Conservation (phyloP, 306 rosid genomes). For the Psophocarpus tetragonolobus region DNA sequence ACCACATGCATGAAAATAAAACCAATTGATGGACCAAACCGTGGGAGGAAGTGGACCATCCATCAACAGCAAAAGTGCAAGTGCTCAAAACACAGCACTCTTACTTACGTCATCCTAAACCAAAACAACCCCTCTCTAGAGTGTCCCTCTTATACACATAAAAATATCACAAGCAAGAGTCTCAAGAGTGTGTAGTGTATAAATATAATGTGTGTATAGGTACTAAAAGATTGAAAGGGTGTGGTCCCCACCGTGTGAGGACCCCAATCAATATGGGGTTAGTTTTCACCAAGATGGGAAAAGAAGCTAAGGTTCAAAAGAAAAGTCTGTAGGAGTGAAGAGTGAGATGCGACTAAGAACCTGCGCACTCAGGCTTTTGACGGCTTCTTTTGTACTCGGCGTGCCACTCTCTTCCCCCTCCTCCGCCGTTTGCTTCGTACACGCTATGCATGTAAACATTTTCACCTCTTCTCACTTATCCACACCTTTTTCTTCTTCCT, state of each 20-base stretch:
- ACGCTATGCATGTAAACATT: slow-evolving; percentile 93
- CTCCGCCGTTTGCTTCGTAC: slow-evolving; percentile 58
- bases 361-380: slow-evolving; percentile 94
- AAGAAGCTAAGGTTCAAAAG: slow-evolving; percentile 47
- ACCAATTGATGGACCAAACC: slow-evolving; percentile 25
- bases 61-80: slow-evolving; percentile 22
- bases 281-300: slow-evolving; percentile 41
- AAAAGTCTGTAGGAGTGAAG: slow-evolving; percentile 41
- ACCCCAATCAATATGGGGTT: slow-evolving; percentile 31
- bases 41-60: slow-evolving; percentile 36
- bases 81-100: neutral
- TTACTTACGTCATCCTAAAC: slow-evolving; percentile 43
- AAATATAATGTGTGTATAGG: neutral
- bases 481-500: slow-evolving; percentile 35
- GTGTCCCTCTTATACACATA: neutral
- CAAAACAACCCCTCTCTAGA: slow-evolving; percentile 24
- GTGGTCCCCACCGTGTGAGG: slow-evolving; percentile 60
- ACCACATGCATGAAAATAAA: slow-evolving; percentile 28
- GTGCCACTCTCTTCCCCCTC: slow-evolving; percentile 73
- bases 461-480: neutral
- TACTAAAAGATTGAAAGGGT: slow-evolving; percentile 43
- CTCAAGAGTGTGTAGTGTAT: neutral
- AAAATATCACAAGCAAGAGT: neutral
- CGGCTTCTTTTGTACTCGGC: slow-evolving; percentile 84
- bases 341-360: slow-evolving; percentile 41